These are phyloP conservation scores for Fusarium abutilonis DNA, from an alignment of 2,329 filamentous ascomycete genomes.

Conservation along the genomic window DNA sequence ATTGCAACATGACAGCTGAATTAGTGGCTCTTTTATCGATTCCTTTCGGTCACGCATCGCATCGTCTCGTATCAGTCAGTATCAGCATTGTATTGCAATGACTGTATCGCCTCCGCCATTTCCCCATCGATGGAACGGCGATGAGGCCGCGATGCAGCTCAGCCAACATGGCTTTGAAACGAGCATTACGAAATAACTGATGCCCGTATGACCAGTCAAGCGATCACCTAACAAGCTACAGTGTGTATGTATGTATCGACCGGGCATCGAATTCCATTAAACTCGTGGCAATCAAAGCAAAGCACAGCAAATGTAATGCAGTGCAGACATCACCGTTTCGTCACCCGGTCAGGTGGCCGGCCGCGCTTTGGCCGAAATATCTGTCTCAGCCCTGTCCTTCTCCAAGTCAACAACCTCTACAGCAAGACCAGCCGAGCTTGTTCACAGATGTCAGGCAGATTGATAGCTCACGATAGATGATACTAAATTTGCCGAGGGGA, in stretches of 20 bases:
- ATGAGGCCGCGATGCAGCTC: background rate
- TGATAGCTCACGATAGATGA: conserved; percentile 6
- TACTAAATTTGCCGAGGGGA: conserved; percentile 1
- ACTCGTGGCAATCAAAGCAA: background rate
- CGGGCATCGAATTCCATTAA: conserved; percentile 20
- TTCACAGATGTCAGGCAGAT: background rate
- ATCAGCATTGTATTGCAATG: background rate
- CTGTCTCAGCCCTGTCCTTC: background rate
- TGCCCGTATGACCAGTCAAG: conserved; percentile 9
- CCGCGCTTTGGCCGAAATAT: conserved; percentile 2
- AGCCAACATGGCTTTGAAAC: background rate
- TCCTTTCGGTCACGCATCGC: conserved; percentile 2
- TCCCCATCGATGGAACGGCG: background rate
- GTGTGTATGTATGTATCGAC: background rate
- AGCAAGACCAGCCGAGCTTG: conserved; percentile 20
- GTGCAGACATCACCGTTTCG: conserved; percentile 6
- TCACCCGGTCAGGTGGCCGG: conserved; percentile 14
- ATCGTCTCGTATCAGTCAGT: conserved; percentile 3
- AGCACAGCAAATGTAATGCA: background rate
- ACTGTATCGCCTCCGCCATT: background rate
- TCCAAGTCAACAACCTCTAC: background rate
- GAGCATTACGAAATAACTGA: conserved; percentile 7
- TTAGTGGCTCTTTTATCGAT: conserved; percentile 14
- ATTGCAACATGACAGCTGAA: background rate
- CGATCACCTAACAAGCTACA: background rate